These are phyloP conservation scores for Neopestalotiopsis clavispora DNA, from an alignment of 2,329 filamentous ascomycete genomes.

Conservation along the genomic window DNA sequence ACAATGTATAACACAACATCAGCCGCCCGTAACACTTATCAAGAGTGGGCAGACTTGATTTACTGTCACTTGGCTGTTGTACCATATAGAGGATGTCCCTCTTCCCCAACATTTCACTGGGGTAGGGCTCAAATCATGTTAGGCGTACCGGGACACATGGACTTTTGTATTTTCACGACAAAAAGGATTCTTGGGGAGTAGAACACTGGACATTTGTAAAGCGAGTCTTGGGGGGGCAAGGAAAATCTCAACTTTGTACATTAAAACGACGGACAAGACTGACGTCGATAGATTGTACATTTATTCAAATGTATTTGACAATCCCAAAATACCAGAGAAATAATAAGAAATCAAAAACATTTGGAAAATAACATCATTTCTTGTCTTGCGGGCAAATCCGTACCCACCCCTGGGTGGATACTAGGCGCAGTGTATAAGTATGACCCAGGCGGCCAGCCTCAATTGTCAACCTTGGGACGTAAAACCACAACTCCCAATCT, in stretches of 20 bases:
- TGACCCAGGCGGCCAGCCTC: too few relatives aligned
- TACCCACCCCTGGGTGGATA: too few relatives aligned
- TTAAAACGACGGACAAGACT: background rate
- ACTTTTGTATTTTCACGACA: background rate
- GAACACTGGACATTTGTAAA: background rate
- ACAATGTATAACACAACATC: background rate
- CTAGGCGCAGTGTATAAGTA: too few relatives aligned
- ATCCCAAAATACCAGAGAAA: background rate
- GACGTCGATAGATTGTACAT: background rate
- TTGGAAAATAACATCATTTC: too few relatives aligned
- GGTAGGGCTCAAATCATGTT: background rate
- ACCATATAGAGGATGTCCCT: background rate
- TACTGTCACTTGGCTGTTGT: background rate
- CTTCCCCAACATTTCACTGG: background rate
- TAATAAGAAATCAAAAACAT: background rate
- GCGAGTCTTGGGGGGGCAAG: constrained; percentile 1
- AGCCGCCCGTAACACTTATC: background rate
- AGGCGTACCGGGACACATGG: background rate
- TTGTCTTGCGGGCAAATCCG: too few relatives aligned
- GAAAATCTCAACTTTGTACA: constrained; percentile 13
- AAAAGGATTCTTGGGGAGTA: constrained; percentile 5
- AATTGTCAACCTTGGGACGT: too few relatives aligned
- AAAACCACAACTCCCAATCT: too few relatives aligned
- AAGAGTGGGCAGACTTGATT: background rate
- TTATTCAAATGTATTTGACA: background rate